Percentiles rank a stretch among this genome's conserved stretches.
These are phyloP conservation scores for Trypanosoma congolense DNA, from an alignment of 208 protist species.

Conservation along the genomic window DNA sequence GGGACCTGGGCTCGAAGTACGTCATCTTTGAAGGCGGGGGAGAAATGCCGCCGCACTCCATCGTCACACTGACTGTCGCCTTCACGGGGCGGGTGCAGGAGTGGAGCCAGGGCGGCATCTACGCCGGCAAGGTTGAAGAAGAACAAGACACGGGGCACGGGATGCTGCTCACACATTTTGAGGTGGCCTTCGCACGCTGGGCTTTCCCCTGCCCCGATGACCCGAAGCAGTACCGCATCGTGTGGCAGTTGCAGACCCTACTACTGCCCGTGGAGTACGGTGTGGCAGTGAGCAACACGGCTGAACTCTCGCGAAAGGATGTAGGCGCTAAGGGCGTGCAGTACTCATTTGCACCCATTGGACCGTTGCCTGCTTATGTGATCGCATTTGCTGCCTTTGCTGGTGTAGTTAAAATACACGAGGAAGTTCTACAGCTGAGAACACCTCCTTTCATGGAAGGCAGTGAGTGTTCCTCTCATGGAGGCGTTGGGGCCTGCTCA, in stretches of 20 bases:
- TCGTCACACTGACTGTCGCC: slow-evolving; percentile 41
- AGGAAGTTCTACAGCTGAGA: slow-evolving; percentile 9
- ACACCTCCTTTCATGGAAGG: background rate
- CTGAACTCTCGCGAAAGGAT: slow-evolving; percentile 18
- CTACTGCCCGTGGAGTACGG: slow-evolving; percentile 39
- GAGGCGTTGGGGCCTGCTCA: background rate
- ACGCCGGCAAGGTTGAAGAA: slow-evolving; percentile 20
- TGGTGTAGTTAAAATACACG: background rate
- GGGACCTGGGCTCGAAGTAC: slow-evolving; percentile 38
- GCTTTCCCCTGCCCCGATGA: slow-evolving; percentile 83
- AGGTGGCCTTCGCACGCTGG: slow-evolving; percentile 67
- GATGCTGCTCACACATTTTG: slow-evolving; percentile 74
- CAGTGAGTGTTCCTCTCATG: background rate
- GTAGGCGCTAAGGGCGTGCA: slow-evolving; percentile 26
- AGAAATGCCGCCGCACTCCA: slow-evolving; percentile 24
- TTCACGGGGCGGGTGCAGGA: slow-evolving; percentile 56
- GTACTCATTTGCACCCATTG: slow-evolving; percentile 33
- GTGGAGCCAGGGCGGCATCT: slow-evolving; percentile 53
- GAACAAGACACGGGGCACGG: background rate
- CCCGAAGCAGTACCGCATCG: slow-evolving; percentile 53
- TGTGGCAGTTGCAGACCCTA: slow-evolving; percentile 48
- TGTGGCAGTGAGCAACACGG: slow-evolving; percentile 37
- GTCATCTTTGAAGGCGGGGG: slow-evolving; percentile 43
- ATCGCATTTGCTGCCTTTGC: slow-evolving; percentile 53
- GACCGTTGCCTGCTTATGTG: slow-evolving; percentile 67